phyloP scores from a whole-genome alignment of 1,284 basidiomycete species.

The Cutaneotrichosporon sp. region DNA sequence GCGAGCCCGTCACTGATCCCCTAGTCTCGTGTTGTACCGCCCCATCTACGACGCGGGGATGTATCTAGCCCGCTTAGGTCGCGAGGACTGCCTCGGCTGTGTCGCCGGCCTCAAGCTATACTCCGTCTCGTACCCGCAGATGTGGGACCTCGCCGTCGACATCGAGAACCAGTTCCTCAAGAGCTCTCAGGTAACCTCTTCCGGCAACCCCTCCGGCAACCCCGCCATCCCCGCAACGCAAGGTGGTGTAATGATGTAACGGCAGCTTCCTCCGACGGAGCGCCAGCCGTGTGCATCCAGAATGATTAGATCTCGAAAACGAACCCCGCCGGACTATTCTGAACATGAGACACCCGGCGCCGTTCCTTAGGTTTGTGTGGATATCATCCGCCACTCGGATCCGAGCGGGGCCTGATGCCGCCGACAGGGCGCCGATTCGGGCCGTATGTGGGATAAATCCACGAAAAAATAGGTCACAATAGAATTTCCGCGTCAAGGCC shows the following conservation, averaged over 20 bases:
- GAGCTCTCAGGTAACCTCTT: neutral
- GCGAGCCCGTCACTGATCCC: constrained; percentile 35
- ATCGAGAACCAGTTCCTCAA: constrained; percentile 28
- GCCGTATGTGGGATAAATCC: constrained; percentile 7
- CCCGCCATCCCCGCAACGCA: no score
- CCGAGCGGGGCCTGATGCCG: no score
- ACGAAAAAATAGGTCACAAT: neutral
- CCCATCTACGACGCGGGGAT: constrained; percentile 74
- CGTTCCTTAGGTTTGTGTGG: no score
- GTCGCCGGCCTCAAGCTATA: constrained; percentile 82
- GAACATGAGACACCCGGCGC: no score
- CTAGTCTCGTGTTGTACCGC: constrained; percentile 64
- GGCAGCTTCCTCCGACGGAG: no score
- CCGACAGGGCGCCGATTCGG: no score
- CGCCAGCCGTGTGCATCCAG: no score
- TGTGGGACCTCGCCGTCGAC: constrained; percentile 67
- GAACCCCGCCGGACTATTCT: no score
- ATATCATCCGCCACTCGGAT: no score
- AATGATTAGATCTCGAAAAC: no score
- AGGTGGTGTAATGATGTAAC: no score
- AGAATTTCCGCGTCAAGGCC: neutral
- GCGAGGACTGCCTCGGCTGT: constrained; percentile 73
- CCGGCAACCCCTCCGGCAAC: neutral
- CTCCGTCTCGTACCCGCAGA: constrained; percentile 61
- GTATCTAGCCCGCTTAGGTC: constrained; percentile 71